Evolutionary conservation across 1,284 basidiomycete species (phyloP).

Genomic region (Cryptococcus maquisensis): DNA sequence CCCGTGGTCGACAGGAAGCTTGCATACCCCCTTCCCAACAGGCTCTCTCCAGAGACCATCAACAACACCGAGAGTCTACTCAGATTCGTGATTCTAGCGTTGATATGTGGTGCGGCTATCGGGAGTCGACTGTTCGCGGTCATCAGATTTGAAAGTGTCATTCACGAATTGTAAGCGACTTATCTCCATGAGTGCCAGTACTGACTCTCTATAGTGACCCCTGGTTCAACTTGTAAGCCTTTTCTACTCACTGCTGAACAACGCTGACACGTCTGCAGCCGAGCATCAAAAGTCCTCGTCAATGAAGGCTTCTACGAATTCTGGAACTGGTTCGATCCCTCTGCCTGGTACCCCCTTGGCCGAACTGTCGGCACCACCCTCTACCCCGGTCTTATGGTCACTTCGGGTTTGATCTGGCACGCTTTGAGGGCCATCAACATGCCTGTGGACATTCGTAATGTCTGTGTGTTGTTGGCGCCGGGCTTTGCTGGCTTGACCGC

Average conservation of each 20-base stretch:
- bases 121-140: conserved; percentile 96
- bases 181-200: background rate
- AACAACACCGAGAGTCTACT: conserved; percentile 77
- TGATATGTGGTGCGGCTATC: conserved; percentile 90
- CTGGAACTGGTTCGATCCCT: conserved; percentile 99
- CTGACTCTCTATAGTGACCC: conserved; percentile 63
- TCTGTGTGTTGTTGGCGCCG: conserved; percentile 95
- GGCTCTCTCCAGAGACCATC: conserved; percentile 57
- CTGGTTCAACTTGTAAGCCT: conserved; percentile 91
- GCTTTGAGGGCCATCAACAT: conserved; percentile 81
- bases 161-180: conserved; percentile 87
- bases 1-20: conserved; percentile 9
- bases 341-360: conserved; percentile 97
- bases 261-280: conserved; percentile 53
- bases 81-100: conserved; percentile 75
- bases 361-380: conserved; percentile 97
- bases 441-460: conserved; percentile 94
- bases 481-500: conserved; percentile 96
- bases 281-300: conserved; percentile 82
- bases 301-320: conserved; percentile 96
- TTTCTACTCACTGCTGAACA: background rate
- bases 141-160: conserved; percentile 96
- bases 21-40: conserved; percentile 44
- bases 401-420: conserved; percentile 94
- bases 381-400: conserved; percentile 97